These are phyloP conservation scores for Emericellopsis atlantica DNA, from an alignment of 2,329 filamentous ascomycete species.

Conservation along the genomic window DNA sequence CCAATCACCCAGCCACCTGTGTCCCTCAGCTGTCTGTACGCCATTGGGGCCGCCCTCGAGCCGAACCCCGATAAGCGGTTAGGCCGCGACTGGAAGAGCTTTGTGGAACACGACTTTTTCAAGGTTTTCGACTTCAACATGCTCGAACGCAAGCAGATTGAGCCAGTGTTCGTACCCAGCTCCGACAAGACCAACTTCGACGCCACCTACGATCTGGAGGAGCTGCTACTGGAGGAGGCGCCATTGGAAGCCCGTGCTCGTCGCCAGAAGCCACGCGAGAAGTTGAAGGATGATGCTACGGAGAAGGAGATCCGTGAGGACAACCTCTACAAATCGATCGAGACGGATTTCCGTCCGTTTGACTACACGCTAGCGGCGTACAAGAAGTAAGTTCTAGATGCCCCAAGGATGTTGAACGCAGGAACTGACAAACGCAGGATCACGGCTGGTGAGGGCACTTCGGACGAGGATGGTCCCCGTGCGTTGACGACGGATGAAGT, in stretches of 20 bases:
- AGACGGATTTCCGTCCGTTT: slow-evolving; percentile 86
- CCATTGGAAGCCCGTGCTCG: slow-evolving; percentile 85
- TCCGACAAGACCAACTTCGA: slow-evolving; percentile 99
- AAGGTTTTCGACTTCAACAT: slow-evolving; percentile 70
- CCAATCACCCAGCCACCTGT: slow-evolving; percentile 90
- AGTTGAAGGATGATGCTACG: slow-evolving; percentile 85
- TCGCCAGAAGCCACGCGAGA: slow-evolving; percentile 85
- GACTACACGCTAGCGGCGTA: slow-evolving; percentile 83
- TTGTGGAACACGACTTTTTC: slow-evolving; percentile 85
- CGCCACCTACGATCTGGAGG: slow-evolving; percentile 93
- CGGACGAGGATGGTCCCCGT: slow-evolving; percentile 19
- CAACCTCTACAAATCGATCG: slow-evolving; percentile 87
- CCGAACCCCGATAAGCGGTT: slow-evolving; percentile 70
- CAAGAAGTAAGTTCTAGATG: slow-evolving; percentile 44
- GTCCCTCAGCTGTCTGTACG: slow-evolving; percentile 75
- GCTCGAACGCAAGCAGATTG: slow-evolving; percentile 74
- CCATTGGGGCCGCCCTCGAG: slow-evolving; percentile 74
- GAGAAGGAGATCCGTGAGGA: slow-evolving; percentile 92
- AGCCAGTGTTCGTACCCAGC: slow-evolving; percentile 84
- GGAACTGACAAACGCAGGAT: slow-evolving; percentile 15
- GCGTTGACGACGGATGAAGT: slow-evolving; percentile 40
- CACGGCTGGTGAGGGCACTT: slow-evolving; percentile 14
- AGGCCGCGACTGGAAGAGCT: slow-evolving; percentile 76
- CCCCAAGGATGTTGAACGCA: not conserved
- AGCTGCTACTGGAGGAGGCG: slow-evolving; percentile 85